Evolutionary conservation across 352 stramenopile genomes (phyloP), one percentile per base, ranked within the genome.

Genomic region (Globisporangium middletonii): DNA sequence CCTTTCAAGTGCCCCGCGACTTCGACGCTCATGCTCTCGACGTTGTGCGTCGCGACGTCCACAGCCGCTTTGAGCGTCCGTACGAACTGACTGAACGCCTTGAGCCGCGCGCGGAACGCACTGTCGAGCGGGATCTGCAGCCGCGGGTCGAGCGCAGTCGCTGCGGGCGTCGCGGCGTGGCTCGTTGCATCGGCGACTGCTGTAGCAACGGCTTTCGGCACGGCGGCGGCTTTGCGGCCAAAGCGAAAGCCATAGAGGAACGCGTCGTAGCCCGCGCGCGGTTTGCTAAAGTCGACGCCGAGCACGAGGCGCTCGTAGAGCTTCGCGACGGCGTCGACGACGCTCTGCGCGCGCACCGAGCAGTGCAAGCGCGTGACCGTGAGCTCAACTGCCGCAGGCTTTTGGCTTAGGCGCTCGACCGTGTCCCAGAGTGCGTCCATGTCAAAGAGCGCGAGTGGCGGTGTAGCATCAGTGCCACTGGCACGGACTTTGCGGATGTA

Each of bases 221-320:
- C 55, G 0, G 57, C 65, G 9, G 64, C 50, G 12, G 64, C 50
- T 43, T 89, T 92, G 37, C 83, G 74, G 11, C 83, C 83, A 41
- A 92, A 79, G 16, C 80, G 79, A 57, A 92, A 84, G 6, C 80
- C 80, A 44, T 89, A 91, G 26, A 89, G 65, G 52, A 86, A 79
- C 9, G 57, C 60, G 5, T 88, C 72, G 5, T 69, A 63, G 19
- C 71, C 69, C 15, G 67, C 64, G 5, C 73, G 74, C 19, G 78
- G 78, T 48, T 84, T 86, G 38, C 63, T 73, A 42, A 80, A 86
- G 60, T 88, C 77, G 1, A 88, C 77, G 4, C 79, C 81, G 0
- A 88, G 58, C 6, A 88, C 62, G 0, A 88, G 45, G 4, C 81
- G 79, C 46, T 89, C 81, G 52, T 83, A 88, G 26, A 83, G 51